A percentile compares a stretch with the other conserved stretches of the same genome.
These are phyloP conservation scores for Naganishia antarctica DNA, from an alignment of 768 basidiomycete genomes.

Conservation along the genomic window DNA sequence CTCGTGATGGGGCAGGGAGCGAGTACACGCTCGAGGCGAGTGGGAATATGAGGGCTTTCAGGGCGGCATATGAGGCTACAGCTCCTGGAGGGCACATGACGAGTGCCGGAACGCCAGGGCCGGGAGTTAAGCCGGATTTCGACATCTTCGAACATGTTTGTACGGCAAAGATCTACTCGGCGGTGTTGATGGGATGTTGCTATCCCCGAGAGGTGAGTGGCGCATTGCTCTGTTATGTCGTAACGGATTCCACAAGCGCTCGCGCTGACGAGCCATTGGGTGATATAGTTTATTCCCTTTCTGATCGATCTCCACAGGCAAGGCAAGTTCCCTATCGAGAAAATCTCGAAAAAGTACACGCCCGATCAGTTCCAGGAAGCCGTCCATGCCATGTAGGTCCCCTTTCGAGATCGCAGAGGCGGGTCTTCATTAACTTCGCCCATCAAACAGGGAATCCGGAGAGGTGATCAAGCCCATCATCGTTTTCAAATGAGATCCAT, in stretches of 20 bases:
- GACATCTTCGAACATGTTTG: slow-evolving; percentile 17
- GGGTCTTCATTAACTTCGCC: background rate
- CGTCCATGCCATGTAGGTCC: slow-evolving; percentile 20
- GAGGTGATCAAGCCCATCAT: slow-evolving; percentile 40
- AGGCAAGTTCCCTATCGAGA: slow-evolving; percentile 42
- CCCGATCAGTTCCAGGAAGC: slow-evolving; percentile 38
- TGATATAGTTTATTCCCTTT: slow-evolving; percentile 4
- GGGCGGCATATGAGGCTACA: slow-evolving; percentile 9
- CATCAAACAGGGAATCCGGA: slow-evolving; percentile 22
- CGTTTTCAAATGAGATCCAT: slow-evolving; percentile 27
- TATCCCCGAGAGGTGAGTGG: slow-evolving; percentile 20
- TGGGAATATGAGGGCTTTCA: slow-evolving; percentile 16
- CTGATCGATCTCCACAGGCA: slow-evolving; percentile 34
- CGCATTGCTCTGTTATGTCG: too few relatives aligned
- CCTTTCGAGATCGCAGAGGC: background rate
- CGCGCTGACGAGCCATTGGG: background rate
- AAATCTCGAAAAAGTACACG: slow-evolving; percentile 33
- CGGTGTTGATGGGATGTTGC: slow-evolving; percentile 7
- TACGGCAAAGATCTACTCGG: slow-evolving; percentile 15
- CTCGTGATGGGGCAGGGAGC: background rate
- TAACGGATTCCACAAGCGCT: too few relatives aligned
- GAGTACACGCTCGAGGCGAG: slow-evolving; percentile 20
- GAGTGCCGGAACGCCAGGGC: slow-evolving; percentile 14
- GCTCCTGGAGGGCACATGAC: slow-evolving; percentile 16
- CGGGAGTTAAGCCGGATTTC: slow-evolving; percentile 15